Evolutionary conservation across 2,329 filamentous ascomycete species (phyloP).

Genomic region (Tricladium varicosporioides): DNA sequence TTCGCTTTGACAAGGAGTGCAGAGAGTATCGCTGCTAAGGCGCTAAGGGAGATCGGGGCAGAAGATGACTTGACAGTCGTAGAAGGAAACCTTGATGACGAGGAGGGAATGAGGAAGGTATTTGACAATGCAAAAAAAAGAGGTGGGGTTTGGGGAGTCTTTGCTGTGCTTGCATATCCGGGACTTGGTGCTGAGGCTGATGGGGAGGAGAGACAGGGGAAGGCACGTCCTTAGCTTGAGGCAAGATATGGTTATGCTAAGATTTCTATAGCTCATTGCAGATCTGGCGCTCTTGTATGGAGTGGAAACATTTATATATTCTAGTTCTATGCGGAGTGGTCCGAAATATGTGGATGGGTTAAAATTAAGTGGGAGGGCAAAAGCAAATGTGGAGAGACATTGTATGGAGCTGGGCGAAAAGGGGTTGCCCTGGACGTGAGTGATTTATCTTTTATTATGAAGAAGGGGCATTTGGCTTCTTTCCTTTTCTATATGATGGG

Average conservation of each 20-base stretch:
- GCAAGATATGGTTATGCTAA: background rate
- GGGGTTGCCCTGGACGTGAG: constrained; percentile 23
- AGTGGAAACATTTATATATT: constrained; percentile 61
- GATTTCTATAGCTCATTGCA: constrained; percentile 17
- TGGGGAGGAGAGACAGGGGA: constrained; percentile 43
- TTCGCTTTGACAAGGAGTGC: constrained; percentile 52
- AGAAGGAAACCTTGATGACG: constrained; percentile 51
- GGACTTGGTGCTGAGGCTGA: constrained; percentile 38
- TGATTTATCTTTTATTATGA: no score
- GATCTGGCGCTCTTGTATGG: constrained; percentile 17
- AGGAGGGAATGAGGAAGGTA: constrained; percentile 36
- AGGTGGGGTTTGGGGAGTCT: constrained; percentile 50
- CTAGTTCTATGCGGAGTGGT: constrained; percentile 60
- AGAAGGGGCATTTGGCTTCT: no score
- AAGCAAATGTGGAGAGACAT: constrained; percentile 50
- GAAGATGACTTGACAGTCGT: constrained; percentile 40
- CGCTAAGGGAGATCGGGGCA: constrained; percentile 37
- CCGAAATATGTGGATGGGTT: constrained; percentile 41
- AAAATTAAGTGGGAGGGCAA: constrained; percentile 50
- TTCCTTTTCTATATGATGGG: no score
- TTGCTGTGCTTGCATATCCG: constrained; percentile 30
- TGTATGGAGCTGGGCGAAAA: constrained; percentile 16
- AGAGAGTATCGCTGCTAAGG: constrained; percentile 41
- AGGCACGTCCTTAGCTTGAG: constrained; percentile 36
- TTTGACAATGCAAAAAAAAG: constrained; percentile 38